These are phyloP conservation scores for Oxalis stricta DNA, from an alignment of 441 rosid species.

Conservation along the genomic window DNA sequence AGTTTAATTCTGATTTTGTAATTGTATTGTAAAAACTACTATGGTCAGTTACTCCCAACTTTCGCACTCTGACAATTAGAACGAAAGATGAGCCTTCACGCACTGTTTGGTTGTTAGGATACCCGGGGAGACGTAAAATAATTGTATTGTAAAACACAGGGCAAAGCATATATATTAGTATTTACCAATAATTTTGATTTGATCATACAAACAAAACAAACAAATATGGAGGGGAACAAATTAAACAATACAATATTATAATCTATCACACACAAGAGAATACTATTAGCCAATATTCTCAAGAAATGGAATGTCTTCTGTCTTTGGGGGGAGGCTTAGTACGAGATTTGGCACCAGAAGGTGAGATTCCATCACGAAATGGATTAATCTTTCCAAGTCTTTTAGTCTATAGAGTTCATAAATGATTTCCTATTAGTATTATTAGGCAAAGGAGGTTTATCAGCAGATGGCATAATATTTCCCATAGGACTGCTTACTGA, in stretches of 20 bases:
- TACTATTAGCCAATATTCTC: constrained; percentile 10
- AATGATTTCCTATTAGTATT: constrained; percentile 67
- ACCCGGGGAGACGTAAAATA: too few species aligned
- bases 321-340: constrained; percentile 59
- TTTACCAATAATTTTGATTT: too few species aligned
- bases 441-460: constrained; percentile 73
- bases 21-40: too few species aligned
- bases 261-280: not conserved
- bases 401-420: constrained; percentile 57
- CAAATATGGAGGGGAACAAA: not conserved
- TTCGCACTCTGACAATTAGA: too few species aligned
- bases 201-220: constrained; percentile 15
- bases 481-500: constrained; percentile 23
- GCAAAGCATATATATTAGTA: too few species aligned
- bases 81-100: too few species aligned
- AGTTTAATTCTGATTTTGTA: too few species aligned
- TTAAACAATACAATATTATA: constrained; percentile 1
- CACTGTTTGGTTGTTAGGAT: too few species aligned
- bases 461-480: constrained; percentile 24
- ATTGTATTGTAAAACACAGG: too few species aligned
- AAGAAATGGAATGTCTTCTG: constrained; percentile 82
- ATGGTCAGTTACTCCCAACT: too few species aligned
- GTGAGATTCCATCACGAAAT: constrained; percentile 41
- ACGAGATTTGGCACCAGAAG: constrained; percentile 30
- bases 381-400: constrained; percentile 75